Evolutionary conservation across 257 asterid species (phyloP).

Genomic region (Gynochthodes officinalis): DNA sequence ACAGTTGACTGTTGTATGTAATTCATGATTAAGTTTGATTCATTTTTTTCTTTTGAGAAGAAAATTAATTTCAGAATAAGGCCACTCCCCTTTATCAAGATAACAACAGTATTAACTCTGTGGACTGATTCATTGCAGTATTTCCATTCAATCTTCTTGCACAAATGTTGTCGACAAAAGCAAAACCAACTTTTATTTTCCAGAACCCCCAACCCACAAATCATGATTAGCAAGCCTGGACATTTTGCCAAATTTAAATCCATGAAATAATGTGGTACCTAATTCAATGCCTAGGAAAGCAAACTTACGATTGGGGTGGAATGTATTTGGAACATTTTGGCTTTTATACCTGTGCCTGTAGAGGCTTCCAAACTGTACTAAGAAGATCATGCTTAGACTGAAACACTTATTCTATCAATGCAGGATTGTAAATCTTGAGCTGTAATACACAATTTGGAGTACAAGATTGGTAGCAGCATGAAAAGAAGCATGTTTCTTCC

Average conservation of each 20-base stretch:
- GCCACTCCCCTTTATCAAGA: constrained; percentile 1
- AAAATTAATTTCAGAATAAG: constrained; percentile 14
- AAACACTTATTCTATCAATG: too few relatives aligned
- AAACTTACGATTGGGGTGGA: background rate
- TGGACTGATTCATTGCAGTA: constrained; percentile 5
- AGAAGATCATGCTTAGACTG: too few relatives aligned
- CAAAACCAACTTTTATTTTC: constrained; percentile 16
- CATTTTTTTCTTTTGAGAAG: constrained; percentile 1
- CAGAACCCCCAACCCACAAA: background rate
- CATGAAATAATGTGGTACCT: background rate
- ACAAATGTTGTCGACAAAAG: constrained; percentile 10
- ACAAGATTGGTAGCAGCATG: background rate
- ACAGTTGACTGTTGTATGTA: constrained; percentile 35
- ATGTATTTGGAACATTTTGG: background rate
- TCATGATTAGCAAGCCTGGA: background rate
- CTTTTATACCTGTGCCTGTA: too few relatives aligned
- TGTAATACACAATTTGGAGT: background rate
- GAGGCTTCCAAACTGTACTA: too few relatives aligned
- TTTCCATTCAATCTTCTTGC: constrained; percentile 16
- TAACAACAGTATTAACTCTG: background rate
- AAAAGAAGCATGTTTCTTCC: background rate
- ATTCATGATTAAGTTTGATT: constrained; percentile 21
- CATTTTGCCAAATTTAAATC: background rate
- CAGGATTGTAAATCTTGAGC: background rate
- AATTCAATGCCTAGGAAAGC: background rate